Base-by-base conservation (phyloP, 1,139 yeast species). In the Blastobotrys ciferrii region DNA sequence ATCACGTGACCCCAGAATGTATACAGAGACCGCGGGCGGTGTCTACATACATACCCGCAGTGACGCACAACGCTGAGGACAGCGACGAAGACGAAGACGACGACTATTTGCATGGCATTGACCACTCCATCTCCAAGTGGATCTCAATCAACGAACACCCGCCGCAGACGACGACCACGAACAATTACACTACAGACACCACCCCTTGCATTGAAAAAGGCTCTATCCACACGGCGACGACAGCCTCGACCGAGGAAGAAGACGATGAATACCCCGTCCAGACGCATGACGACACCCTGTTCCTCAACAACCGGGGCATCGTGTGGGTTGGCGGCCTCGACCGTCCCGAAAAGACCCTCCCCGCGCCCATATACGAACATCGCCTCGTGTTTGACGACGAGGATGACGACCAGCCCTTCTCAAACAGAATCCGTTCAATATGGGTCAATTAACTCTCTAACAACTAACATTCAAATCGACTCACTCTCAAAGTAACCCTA, bases 121-220 rank as follows among this genome's bases (percentile, higher is more conserved):
- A 39, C 32, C 33, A 32, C 18, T 39, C 43, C 14, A 39, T 39
- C 20, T 11, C 33, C 25, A 18, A 39, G 35, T 39, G 43, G 43
- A 39, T 39, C 23, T 39, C 43, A 12, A 19, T 39, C 25, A 23
- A 31, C 19, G 43, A 39, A 17, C 17, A 11, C 17, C 13, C 37
- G 30, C 30, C 30, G 9, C 6, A 6, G 9, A 11, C 30, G 9
- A 25, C 30, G 11, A 6, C 30, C 6, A 25, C 30, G 11, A 11
- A 25, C 37, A 33, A 9, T 7, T 33, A 33, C 37, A 33, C 37
- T 7, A n/a, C 37, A 3, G 15, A 13, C 37, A 7, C 17, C 37
- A 13, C 33, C 5, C 5, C 5, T 14, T 33, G 43, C 43, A 30
- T 39, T 17, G 43, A 39, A 25, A 28, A 28, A 25, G 35, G 25